Base-by-base conservation (phyloP, 257 asterid species). In the Salvia splendens region DNA sequence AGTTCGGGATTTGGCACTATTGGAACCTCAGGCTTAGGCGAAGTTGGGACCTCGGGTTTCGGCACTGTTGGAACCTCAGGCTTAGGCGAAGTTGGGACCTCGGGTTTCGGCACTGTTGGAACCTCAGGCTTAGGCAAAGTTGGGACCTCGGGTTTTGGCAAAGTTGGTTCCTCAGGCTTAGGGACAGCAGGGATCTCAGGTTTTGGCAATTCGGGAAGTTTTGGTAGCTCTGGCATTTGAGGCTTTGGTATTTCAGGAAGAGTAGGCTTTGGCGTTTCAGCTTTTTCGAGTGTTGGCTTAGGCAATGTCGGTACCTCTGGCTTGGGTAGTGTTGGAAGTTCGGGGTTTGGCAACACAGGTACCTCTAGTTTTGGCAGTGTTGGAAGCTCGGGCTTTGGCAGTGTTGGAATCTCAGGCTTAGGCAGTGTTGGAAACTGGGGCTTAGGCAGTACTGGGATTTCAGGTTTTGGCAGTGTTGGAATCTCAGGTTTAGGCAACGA, bases 311-410 rank as follows among this genome's bases (percentile, higher is more conserved):
- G 70, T 5, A 38, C 1, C 50, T 60, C 65, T 0, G 50, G 50
- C 1, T 67, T 67, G 0, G 72, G 72, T 6, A 42, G 0, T 9
- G 33, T n/a, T 5, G 73, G 65, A 5, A 73, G 0, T 40, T 67
- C 63, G 0, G 73, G 73, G 6, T 67, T 53, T 1, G 73, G 67
- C 10, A 68, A 1, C 11, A 32, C 2, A 5, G 80, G 74, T 0
- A 41, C 0, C 6, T 63, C 65, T 0, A 69, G 72, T 12, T 75
- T 83, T 0, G 84, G 77, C 10, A 81, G 9, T 0, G 2, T 5
- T 7, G 82, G 86, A 0, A 71, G 0, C 35, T 70, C 81, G 1
- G 64, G 77, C 5, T 75, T 82, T 14, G 83, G 80, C 3, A 64
- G 0, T 2, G 40, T 3, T 5, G 65, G 65, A 0, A 59, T 1